phyloP scores from a whole-genome alignment of 2,329 filamentous ascomycete species.

The Corinectria fuckeliana region DNA sequence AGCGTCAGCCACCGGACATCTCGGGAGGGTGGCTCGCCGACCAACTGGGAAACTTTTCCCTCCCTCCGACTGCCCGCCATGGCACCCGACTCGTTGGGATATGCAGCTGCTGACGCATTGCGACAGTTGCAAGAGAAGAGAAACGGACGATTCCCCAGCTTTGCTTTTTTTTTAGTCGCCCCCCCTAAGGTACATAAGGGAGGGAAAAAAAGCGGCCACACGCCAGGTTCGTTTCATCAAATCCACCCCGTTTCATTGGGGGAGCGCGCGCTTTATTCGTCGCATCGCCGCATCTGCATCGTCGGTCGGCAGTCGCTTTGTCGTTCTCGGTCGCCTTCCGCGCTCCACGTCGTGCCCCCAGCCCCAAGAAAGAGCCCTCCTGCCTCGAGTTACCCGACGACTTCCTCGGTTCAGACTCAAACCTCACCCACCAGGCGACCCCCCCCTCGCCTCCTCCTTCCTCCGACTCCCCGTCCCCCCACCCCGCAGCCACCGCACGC shows the following conservation, averaged over 20 bases:
- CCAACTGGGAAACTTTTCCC: background rate
- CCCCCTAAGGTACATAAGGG: too few relatives aligned
- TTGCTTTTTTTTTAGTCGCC: slow-evolving; percentile 22
- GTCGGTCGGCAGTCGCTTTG: slow-evolving; percentile 29
- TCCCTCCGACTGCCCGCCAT: background rate
- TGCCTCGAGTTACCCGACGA: slow-evolving; percentile 29
- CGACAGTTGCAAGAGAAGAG: slow-evolving; percentile 15
- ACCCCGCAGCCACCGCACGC: slow-evolving; percentile 3
- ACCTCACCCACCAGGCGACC: slow-evolving; percentile 1
- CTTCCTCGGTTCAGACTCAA: slow-evolving; percentile 36
- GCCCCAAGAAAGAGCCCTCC: too few relatives aligned
- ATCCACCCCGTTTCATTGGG: slow-evolving; percentile 38
- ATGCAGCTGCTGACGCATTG: slow-evolving; percentile 15
- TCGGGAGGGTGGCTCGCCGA: background rate
- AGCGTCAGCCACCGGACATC: background rate
- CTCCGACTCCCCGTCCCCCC: slow-evolving; percentile 22
- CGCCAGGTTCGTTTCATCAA: slow-evolving; percentile 31
- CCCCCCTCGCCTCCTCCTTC: slow-evolving; percentile 13
- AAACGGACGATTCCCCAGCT: slow-evolving; percentile 32
- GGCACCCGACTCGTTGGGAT: background rate
- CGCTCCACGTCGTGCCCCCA: too few relatives aligned
- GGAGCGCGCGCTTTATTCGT: slow-evolving; percentile 26
- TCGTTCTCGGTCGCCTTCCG: slow-evolving; percentile 35
- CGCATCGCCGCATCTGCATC: slow-evolving; percentile 33
- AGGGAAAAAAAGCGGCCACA: slow-evolving; percentile 33